Evolutionary conservation across 164 flowering plant genomes (phyloP).

Genomic region (Magnolia kwangsiensis): DNA sequence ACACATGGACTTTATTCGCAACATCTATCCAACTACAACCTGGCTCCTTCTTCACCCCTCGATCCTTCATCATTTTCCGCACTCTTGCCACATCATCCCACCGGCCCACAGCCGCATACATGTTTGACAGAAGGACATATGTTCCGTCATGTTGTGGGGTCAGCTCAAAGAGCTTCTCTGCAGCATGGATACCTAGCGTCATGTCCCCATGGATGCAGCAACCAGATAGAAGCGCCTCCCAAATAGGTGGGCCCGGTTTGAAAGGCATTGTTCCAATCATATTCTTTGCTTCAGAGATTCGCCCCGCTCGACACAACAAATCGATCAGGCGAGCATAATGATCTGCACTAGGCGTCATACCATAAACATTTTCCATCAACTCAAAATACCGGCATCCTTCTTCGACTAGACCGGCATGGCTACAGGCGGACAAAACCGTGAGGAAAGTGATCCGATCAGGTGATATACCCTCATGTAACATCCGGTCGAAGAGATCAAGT

Average conservation of each 20-base stretch:
- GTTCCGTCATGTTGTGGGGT: constrained; percentile 70
- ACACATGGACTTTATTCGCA: constrained; percentile 63
- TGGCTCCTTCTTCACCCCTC: constrained; percentile 82
- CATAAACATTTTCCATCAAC: constrained; percentile 43
- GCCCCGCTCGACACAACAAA: constrained; percentile 74
- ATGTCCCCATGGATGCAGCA: constrained; percentile 63
- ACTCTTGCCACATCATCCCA: constrained; percentile 67
- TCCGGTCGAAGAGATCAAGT: constrained; percentile 48
- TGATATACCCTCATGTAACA: constrained; percentile 50
- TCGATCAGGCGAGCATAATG: constrained; percentile 79
- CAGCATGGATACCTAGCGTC: constrained; percentile 61
- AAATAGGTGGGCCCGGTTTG: constrained; percentile 56
- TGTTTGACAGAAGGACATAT: constrained; percentile 63
- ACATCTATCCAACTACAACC: constrained; percentile 93
- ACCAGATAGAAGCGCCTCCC: constrained; percentile 83
- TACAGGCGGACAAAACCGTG: constrained; percentile 75
- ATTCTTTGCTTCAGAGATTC: constrained; percentile 52
- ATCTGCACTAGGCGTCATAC: constrained; percentile 66
- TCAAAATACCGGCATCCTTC: constrained; percentile 58
- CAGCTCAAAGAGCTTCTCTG: constrained; percentile 57
- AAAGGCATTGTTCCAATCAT: constrained; percentile 57
- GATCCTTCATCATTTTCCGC: constrained; percentile 64
- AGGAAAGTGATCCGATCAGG: constrained; percentile 76
- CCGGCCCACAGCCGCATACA: constrained; percentile 49
- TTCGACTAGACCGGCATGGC: constrained; percentile 67